A percentile compares a stretch with the other conserved stretches of the same genome.
These are phyloP conservation scores for Yamadazyma phyllophila DNA, from an alignment of 805 yeast genomes.

Conservation along the genomic window DNA sequence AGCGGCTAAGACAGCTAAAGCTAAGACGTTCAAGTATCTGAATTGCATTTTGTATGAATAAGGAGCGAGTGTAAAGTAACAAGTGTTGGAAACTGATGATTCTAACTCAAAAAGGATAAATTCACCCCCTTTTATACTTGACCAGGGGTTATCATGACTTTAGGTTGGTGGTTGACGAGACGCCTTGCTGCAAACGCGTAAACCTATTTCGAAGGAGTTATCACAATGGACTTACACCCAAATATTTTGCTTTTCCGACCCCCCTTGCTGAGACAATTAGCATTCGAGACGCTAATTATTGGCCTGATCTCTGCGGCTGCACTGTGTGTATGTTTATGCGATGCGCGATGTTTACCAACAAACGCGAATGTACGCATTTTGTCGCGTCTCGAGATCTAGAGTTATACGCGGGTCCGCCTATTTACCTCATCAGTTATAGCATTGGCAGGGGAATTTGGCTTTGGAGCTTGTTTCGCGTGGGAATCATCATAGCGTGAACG, in stretches of 20 bases:
- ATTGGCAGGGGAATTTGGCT: background rate
- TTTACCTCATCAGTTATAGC: background rate
- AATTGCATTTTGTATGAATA: constrained; percentile 19
- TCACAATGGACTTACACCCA: background rate
- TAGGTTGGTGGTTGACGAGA: background rate
- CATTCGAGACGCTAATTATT: background rate
- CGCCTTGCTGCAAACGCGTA: background rate
- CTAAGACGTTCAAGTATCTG: constrained; percentile 22
- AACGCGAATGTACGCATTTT: background rate
- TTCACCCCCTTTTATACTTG: constrained; percentile 17
- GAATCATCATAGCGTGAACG: no score
- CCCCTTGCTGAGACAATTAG: background rate
- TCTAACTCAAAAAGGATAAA: constrained; percentile 6
- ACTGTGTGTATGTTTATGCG: constrained; percentile 1
- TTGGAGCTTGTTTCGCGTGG: background rate
- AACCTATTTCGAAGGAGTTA: constrained; percentile 1
- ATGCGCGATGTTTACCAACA: constrained; percentile 7
- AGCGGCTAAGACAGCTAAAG: constrained; percentile 24
- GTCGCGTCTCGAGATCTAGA: constrained; percentile 2
- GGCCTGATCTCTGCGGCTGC: constrained; percentile 1
- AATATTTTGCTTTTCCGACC: background rate
- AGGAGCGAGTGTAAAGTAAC: constrained; percentile 3
- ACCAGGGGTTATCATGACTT: background rate
- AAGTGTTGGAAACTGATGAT: background rate
- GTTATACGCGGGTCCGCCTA: background rate